Evolutionary conservation across 352 stramenopile species (phyloP).

Genomic region (Phytophthora cryptogea): DNA sequence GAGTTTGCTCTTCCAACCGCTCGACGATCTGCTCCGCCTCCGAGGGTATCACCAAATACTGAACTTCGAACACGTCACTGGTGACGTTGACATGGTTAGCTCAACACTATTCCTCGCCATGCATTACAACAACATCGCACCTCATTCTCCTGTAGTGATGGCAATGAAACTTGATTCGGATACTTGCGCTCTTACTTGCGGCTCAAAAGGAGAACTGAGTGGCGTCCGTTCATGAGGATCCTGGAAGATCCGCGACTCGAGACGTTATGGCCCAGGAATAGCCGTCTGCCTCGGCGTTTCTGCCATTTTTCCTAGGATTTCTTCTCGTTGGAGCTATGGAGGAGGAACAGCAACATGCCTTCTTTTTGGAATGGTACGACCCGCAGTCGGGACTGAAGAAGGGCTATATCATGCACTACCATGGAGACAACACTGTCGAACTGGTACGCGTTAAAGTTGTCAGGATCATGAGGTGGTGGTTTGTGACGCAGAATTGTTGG

Average conservation of each 20-base stretch:
- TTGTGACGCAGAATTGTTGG: neutral
- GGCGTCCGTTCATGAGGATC: constrained; percentile 30
- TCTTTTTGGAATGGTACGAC: constrained; percentile 83
- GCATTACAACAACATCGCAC: constrained; percentile 9
- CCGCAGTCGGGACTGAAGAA: constrained; percentile 72
- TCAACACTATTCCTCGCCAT: neutral
- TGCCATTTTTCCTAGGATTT: neutral
- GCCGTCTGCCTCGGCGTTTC: constrained; percentile 1
- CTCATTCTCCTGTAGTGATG: constrained; percentile 15
- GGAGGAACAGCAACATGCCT: constrained; percentile 69
- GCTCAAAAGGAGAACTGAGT: constrained; percentile 23
- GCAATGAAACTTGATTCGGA: neutral
- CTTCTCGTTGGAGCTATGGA: constrained; percentile 19
- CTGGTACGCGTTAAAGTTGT: constrained; percentile 42
- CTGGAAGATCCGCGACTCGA: constrained; percentile 24
- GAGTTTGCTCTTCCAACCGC: constrained; percentile 54
- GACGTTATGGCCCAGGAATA: constrained; percentile 18
- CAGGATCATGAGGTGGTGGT: neutral
- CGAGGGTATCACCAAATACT: constrained; percentile 74
- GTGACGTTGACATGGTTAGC: constrained; percentile 1
- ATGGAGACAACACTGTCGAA: constrained; percentile 72
- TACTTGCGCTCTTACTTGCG: constrained; percentile 3
- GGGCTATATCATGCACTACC: constrained; percentile 76
- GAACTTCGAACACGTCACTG: constrained; percentile 32
- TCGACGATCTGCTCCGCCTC: constrained; percentile 90